phyloP scores from a whole-genome alignment of 2,329 filamentous ascomycete genomes.

The Akanthomyces uredinophilus region DNA sequence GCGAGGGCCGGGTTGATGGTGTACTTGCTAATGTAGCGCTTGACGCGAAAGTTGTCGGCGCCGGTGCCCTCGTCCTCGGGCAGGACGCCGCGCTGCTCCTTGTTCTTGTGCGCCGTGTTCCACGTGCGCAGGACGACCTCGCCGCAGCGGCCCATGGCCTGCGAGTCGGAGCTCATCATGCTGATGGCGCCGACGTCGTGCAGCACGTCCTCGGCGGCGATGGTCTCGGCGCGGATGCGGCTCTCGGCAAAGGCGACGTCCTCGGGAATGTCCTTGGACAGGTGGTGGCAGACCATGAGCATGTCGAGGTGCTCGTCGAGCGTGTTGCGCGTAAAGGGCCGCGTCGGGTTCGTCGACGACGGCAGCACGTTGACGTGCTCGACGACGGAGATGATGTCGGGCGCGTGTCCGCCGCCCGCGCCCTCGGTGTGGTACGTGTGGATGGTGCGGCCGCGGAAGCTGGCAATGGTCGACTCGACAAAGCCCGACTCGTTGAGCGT shows the following conservation, averaged over 20 bases:
- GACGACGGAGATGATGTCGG: slow-evolving; percentile 92
- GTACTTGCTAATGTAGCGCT: slow-evolving; percentile 91
- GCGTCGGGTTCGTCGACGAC: slow-evolving; percentile 71
- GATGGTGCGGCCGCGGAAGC: slow-evolving; percentile 81
- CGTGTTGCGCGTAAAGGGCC: slow-evolving; percentile 86
- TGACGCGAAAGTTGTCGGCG: slow-evolving; percentile 88
- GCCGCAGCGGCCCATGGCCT: slow-evolving; percentile 94
- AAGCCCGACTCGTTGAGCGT: slow-evolving; percentile 97
- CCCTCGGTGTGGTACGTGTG: slow-evolving; percentile 98
- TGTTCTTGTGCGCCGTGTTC: slow-evolving; percentile 98
- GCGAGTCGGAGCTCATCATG: slow-evolving; percentile 95
- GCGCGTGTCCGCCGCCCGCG: slow-evolving; percentile 88
- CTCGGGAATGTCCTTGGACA: slow-evolving; percentile 88
- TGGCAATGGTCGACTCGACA: slow-evolving; percentile 82
- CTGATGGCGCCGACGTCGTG: slow-evolving; percentile 92
- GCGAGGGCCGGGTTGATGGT: slow-evolving; percentile 90
- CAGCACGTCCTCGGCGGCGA: slow-evolving; percentile 91
- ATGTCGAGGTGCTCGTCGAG: slow-evolving; percentile 96
- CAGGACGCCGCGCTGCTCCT: slow-evolving; percentile 71
- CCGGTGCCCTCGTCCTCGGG: slow-evolving; percentile 72
- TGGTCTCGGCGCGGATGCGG: slow-evolving; percentile 91
- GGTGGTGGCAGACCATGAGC: slow-evolving; percentile 96
- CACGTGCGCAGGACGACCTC: slow-evolving; percentile 91
- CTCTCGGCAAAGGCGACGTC: slow-evolving; percentile 94
- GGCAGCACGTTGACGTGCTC: slow-evolving; percentile 79